Conservation (phyloP, 2,329 filamentous ascomycete genomes). For the Dryadomyces sulphureus region DNA sequence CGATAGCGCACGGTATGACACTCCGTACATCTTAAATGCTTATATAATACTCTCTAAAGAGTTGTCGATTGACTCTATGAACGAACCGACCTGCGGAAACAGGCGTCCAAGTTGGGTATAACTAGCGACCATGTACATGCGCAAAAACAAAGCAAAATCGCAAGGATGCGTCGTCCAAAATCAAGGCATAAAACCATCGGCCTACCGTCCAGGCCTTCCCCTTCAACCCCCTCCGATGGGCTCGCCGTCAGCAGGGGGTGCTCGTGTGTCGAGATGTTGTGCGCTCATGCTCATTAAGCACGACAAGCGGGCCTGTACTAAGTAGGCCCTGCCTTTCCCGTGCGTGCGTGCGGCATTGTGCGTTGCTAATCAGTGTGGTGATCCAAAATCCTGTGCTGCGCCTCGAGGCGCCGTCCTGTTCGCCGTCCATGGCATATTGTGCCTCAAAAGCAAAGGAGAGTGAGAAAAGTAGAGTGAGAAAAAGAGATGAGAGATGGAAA, state of each 20-base stretch:
- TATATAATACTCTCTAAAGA: neutral
- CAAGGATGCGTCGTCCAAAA: neutral
- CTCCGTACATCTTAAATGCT: neutral
- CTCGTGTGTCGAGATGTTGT: neutral
- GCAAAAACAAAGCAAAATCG: slow-evolving; percentile 1
- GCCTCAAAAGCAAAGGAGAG: slow-evolving; percentile 2
- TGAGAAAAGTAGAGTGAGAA: neutral
- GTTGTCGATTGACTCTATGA: slow-evolving; percentile 1
- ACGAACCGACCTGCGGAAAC: neutral
- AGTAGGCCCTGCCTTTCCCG: neutral
- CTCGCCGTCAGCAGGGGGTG: neutral
- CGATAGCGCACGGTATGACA: no score
- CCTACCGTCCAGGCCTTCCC: neutral
- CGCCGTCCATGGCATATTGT: slow-evolving; percentile 1
- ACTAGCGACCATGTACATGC: slow-evolving; percentile 2
- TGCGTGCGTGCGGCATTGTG: neutral
- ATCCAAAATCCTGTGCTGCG: neutral
- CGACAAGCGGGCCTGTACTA: no score
- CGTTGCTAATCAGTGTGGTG: neutral
- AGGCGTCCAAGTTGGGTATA: slow-evolving; percentile 4
- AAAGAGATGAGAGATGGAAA: neutral
- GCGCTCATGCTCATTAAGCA: neutral
- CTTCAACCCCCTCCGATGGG: neutral
- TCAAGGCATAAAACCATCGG: neutral
- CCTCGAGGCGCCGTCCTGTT: slow-evolving; percentile 1